Evolutionary conservation across 1,139 yeast species (phyloP), one percentile per base, ranked within the genome.

Genomic region (Maudiozyma humilis): DNA sequence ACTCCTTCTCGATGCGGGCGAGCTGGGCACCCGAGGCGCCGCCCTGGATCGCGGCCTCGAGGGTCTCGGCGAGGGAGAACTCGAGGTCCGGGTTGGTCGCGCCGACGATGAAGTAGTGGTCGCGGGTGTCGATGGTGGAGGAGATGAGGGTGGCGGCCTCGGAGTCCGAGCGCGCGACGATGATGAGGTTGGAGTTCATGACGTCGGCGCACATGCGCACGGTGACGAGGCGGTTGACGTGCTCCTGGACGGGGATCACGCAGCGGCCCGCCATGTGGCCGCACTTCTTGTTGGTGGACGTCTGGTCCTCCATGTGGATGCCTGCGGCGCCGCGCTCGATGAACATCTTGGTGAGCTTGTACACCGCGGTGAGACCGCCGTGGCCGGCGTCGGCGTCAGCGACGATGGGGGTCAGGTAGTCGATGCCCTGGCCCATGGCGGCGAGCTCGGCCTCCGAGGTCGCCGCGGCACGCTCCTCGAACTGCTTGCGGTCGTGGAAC

Each of bases 341-440:
- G 65, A 89, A 91, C 80, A 91, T 73, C 73, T 91, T 91, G 63
- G 96, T 88, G 67, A 89, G 79, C 71, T 89, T 89, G 72, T 87
- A 84, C 56, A 88, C 87, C 49, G 97, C 97, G 50, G 96, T 88
- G 59, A 89, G 74, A 65, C 97, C 97, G 68, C 98, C 98, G 68
- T 91, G 97, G 56, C 98, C 98, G 51, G 97, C 91, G 68, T 89
- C 98, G 54, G 93, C 98, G 65, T 89, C 98, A 45, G 97, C 97
- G 59, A 89, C 77, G 59, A 89, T 86, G 45, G 98, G 98, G 62
- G 96, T 78, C 66, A 89, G 70, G 69, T 85, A 89, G 71, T 89
- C 97, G 47, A 72, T 82, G 63, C 54, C 48, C n/a, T 56, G 53
- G 3, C 62, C 63, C 51, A 76, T 75, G 32, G 76, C 77, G 45